Conservation (phyloP, 305 asterid species). For the Coffea humblotiana region DNA sequence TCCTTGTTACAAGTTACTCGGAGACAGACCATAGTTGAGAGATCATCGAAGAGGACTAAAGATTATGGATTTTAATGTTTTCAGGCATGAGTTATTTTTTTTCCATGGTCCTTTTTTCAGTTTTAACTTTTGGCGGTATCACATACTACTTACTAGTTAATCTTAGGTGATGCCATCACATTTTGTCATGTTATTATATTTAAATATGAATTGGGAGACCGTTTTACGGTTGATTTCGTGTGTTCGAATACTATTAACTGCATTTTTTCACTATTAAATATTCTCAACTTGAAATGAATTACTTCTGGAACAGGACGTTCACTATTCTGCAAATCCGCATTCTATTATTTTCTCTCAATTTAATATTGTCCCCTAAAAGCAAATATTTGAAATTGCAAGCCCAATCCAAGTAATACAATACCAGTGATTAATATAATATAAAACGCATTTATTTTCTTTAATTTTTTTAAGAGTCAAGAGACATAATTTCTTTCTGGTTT, state of each 20-base stretch:
- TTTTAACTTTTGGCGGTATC: neutral
- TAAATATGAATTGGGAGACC: neutral
- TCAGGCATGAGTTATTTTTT: neutral
- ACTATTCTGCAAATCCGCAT: too few relatives aligned
- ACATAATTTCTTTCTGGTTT: too few relatives aligned
- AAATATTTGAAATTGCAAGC: too few relatives aligned
- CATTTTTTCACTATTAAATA: neutral
- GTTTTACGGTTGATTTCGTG: neutral
- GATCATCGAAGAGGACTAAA: neutral
- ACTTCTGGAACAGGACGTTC: too few relatives aligned
- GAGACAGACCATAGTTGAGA: neutral
- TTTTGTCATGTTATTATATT: neutral
- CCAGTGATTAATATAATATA: too few relatives aligned
- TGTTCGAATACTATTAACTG: neutral
- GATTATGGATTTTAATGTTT: neutral
- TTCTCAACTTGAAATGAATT: neutral
- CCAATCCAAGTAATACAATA: too few relatives aligned
- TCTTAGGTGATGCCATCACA: neutral
- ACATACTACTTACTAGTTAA: neutral
- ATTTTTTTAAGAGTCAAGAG: too few relatives aligned
- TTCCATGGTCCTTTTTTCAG: neutral
- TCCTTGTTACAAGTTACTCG: neutral
- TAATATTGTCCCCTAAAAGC: too few relatives aligned
- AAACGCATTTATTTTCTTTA: too few relatives aligned
- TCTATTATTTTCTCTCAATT: too few relatives aligned